phyloP scores from a whole-genome alignment of 2,329 filamentous ascomycete genomes.

The Colletotrichum lini region DNA sequence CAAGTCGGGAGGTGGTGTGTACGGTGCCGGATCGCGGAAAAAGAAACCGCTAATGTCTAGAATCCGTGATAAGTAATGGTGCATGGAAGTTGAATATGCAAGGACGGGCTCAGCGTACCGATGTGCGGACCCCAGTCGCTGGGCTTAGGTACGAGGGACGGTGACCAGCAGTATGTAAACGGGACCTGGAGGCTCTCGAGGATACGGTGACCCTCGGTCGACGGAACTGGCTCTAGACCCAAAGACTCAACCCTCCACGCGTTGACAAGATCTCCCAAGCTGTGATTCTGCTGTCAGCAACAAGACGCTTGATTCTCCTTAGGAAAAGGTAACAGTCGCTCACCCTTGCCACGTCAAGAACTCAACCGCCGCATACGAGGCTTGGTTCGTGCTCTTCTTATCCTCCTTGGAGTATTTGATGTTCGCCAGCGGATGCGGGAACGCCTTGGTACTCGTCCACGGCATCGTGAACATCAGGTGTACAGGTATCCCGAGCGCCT shows the following conservation, averaged over 20 bases:
- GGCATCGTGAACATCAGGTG: slow-evolving; percentile 75
- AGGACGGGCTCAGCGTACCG: slow-evolving; percentile 57
- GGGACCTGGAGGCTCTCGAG: slow-evolving; percentile 77
- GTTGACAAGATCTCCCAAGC: slow-evolving; percentile 85
- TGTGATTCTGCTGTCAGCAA: background rate
- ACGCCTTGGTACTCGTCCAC: slow-evolving; percentile 80
- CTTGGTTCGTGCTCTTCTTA: slow-evolving; percentile 75
- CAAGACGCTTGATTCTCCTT: too few relatives aligned
- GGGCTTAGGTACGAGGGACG: slow-evolving; percentile 76
- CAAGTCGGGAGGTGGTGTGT: slow-evolving; percentile 68
- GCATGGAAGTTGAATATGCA: too few relatives aligned
- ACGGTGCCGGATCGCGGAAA: slow-evolving; percentile 71
- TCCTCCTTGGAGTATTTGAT: slow-evolving; percentile 67
- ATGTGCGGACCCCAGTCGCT: slow-evolving; percentile 76
- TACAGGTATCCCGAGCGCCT: slow-evolving; percentile 60
- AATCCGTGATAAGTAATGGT: background rate
- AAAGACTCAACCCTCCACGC: slow-evolving; percentile 79
- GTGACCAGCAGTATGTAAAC: slow-evolving; percentile 85
- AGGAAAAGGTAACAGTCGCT: slow-evolving; percentile 1
- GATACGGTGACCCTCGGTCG: slow-evolving; percentile 81
- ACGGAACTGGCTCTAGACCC: slow-evolving; percentile 76
- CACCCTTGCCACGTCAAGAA: slow-evolving; percentile 83
- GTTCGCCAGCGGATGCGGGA: slow-evolving; percentile 81
- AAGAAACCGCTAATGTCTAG: slow-evolving; percentile 73
- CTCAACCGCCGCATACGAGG: slow-evolving; percentile 80